Percentiles rank a stretch among this genome's conserved stretches.
Evolutionary conservation across 257 asterid species (phyloP).

Genomic region (Solanum chilense): DNA sequence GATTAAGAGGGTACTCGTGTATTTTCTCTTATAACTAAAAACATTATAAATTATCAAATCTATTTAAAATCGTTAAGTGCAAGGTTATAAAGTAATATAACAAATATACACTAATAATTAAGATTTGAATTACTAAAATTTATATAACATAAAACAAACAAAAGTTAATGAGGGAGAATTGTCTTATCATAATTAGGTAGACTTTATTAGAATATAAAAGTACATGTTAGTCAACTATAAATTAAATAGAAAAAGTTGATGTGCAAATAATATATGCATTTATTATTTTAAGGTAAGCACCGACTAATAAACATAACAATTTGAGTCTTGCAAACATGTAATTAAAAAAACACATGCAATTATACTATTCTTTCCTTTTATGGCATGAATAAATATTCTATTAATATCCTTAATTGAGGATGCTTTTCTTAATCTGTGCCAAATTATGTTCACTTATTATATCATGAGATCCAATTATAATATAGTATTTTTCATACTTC

Average conservation of each 20-base stretch:
- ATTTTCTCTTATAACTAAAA: fast-evolving
- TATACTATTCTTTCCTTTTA: background rate
- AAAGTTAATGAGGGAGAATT: background rate
- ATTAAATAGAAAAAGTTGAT: background rate
- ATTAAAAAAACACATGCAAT: background rate
- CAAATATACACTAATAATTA: background rate
- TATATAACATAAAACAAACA: background rate
- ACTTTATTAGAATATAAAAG: background rate
- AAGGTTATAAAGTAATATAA: background rate
- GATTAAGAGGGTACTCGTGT: fast-evolving
- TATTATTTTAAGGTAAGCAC: background rate
- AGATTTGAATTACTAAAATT: background rate
- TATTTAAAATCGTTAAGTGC: background rate
- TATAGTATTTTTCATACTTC: background rate
- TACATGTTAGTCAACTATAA: background rate
- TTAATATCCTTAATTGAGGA: background rate
- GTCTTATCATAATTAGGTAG: background rate
- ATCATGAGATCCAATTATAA: background rate
- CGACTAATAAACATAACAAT: background rate
- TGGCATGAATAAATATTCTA: background rate
- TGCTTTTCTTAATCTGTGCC: background rate
- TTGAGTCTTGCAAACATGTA: background rate
- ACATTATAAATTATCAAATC: background rate
- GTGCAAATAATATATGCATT: background rate
- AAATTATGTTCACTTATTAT: background rate